These are phyloP conservation scores for Citrullus colocynthis DNA, from an alignment of 306 rosid genomes.

Conservation along the genomic window DNA sequence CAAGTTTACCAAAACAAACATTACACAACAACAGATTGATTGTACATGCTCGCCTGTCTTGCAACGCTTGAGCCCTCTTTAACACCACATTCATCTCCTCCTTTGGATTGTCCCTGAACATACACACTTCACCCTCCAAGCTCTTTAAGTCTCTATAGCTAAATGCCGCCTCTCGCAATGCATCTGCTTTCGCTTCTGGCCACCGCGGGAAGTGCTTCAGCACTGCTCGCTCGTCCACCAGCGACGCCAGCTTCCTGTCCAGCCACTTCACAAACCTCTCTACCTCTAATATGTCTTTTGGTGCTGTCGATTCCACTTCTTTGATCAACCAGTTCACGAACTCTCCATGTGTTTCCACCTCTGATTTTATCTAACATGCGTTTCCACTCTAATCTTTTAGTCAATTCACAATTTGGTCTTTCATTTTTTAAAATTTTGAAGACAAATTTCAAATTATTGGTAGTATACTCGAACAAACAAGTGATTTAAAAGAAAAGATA, in stretches of 20 bases:
- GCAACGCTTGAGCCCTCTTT: constrained; percentile 63
- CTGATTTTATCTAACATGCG: constrained; percentile 54
- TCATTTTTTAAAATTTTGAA: no score
- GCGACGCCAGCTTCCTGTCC: constrained; percentile 53
- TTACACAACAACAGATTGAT: not conserved
- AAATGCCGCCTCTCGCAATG: constrained; percentile 74
- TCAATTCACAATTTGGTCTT: no score
- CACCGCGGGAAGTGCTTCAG: constrained; percentile 70
- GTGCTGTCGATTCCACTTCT: constrained; percentile 50
- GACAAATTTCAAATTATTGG: not conserved
- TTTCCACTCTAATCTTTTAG: no score
- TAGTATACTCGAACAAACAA: no score
- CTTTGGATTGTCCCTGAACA: constrained; percentile 48
- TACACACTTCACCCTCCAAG: constrained; percentile 46
- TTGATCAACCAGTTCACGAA: constrained; percentile 44
- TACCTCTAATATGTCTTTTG: constrained; percentile 42
- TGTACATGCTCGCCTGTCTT: constrained; percentile 96
- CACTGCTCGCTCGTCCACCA: constrained; percentile 84
- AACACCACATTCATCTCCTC: constrained; percentile 42
- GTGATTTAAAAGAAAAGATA: no score
- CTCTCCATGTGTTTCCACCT: constrained; percentile 66
- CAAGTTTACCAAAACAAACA: not conserved
- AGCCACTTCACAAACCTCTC: constrained; percentile 73
- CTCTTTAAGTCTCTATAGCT: constrained; percentile 60
- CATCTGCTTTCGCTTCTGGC: constrained; percentile 90